Conservation (phyloP, 2,329 filamentous ascomycete genomes). For the Penicillium crustosum region DNA sequence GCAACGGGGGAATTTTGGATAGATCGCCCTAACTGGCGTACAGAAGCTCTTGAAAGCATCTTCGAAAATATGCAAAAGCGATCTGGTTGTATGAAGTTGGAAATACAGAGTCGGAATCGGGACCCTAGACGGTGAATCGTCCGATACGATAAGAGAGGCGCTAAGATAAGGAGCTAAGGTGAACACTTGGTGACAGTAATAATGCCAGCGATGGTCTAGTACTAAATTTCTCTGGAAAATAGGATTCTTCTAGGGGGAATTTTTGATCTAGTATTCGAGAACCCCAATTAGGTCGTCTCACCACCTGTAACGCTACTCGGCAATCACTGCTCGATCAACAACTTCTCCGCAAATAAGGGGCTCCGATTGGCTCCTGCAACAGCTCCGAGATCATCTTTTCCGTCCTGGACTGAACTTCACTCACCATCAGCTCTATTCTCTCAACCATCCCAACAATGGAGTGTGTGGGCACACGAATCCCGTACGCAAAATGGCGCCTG, state of each 20-base stretch:
- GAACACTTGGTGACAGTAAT: not conserved
- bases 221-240: not conserved
- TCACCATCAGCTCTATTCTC: not conserved
- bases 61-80: conserved; percentile 3
- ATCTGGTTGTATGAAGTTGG: conserved; percentile 3
- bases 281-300: not conserved
- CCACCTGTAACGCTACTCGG: not conserved
- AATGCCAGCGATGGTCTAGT: not conserved
- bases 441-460: conserved; percentile 25
- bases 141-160: conserved; percentile 17
- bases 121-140: conserved; percentile 4
- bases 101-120: conserved; percentile 3
- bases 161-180: conserved; percentile 19
- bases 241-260: too few species aligned
- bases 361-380: conserved; percentile 18
- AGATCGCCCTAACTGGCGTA: conserved; percentile 27
- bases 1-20: conserved; percentile 9
- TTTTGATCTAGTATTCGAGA: not conserved
- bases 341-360: conserved; percentile 18
- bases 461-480: conserved; percentile 24
- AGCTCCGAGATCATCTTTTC: conserved; percentile 11
- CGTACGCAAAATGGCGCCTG: conserved; percentile 37
- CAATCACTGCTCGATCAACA: not conserved
- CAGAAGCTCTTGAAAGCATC: conserved; percentile 27
- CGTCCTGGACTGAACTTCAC: not conserved